Evolutionary conservation across 345 rosid species (phyloP).

Genomic region (Aquilaria malaccensis): DNA sequence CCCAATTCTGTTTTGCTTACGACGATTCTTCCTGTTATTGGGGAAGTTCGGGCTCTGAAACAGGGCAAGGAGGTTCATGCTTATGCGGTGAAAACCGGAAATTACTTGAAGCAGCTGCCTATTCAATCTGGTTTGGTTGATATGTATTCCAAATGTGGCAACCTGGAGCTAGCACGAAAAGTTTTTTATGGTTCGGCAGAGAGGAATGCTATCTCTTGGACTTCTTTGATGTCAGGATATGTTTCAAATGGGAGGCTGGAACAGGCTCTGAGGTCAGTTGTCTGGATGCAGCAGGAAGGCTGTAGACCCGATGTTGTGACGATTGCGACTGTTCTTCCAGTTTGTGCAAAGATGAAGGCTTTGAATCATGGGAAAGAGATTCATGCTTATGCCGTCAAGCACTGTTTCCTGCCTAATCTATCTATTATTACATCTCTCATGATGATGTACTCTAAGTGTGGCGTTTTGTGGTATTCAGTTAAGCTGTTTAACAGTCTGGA

Average conservation of each 20-base stretch:
- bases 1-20: slow-evolving; percentile 73
- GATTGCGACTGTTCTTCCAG: slow-evolving; percentile 67
- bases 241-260: slow-evolving; percentile 63
- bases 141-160: slow-evolving; percentile 84
- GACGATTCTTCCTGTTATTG: slow-evolving; percentile 57
- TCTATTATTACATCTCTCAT: slow-evolving; percentile 67
- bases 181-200: slow-evolving; percentile 57
- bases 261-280: slow-evolving; percentile 77
- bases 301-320: slow-evolving; percentile 71
- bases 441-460: slow-evolving; percentile 78
- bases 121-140: slow-evolving; percentile 75
- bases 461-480: slow-evolving; percentile 39
- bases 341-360: slow-evolving; percentile 60
- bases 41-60: slow-evolving; percentile 45
- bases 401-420: slow-evolving; percentile 60
- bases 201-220: slow-evolving; percentile 80
- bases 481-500: slow-evolving; percentile 53
- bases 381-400: slow-evolving; percentile 77
- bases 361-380: slow-evolving; percentile 74
- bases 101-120: slow-evolving; percentile 33
- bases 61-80: slow-evolving; percentile 77
- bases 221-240: slow-evolving; percentile 82
- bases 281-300: slow-evolving; percentile 98
- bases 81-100: slow-evolving; percentile 46
- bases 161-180: slow-evolving; percentile 56